These are phyloP conservation scores for Claviceps digitariae DNA, from an alignment of 2,329 filamentous ascomycete genomes.

Conservation along the genomic window DNA sequence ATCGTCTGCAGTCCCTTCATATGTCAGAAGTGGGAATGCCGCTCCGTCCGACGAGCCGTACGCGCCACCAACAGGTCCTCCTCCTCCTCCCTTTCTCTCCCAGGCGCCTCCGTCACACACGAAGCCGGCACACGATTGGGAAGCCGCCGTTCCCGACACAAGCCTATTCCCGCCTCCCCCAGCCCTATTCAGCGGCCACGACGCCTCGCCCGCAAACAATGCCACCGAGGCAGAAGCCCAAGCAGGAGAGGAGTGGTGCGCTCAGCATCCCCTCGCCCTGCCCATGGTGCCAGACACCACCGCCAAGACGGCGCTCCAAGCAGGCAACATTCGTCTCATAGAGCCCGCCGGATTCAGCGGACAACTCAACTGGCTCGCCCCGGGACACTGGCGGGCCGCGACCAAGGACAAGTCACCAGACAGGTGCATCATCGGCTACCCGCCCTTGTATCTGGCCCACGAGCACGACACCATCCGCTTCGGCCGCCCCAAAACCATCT, in stretches of 20 bases:
- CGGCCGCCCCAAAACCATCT: slow-evolving; percentile 38
- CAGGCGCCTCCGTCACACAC: slow-evolving; percentile 21
- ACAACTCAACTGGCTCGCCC: slow-evolving; percentile 27
- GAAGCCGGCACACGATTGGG: slow-evolving; percentile 52
- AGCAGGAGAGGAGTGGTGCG: slow-evolving; percentile 53
- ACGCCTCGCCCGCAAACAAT: slow-evolving; percentile 55
- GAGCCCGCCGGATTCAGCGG: slow-evolving; percentile 35
- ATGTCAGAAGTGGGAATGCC: slow-evolving; percentile 4
- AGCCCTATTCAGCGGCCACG: slow-evolving; percentile 47
- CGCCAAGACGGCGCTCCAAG: slow-evolving; percentile 32
- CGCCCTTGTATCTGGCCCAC: slow-evolving; percentile 52
- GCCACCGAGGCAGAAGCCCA: slow-evolving; percentile 50
- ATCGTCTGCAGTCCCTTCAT: slow-evolving; percentile 10
- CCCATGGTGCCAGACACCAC: slow-evolving; percentile 36
- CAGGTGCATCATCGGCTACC: slow-evolving; percentile 49
- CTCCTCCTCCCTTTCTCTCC: slow-evolving; percentile 13
- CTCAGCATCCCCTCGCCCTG: slow-evolving; percentile 40
- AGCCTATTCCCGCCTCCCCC: slow-evolving; percentile 61
- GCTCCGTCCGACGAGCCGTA: slow-evolving; percentile 12
- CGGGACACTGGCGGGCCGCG: slow-evolving; percentile 38
- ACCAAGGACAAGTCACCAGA: slow-evolving; percentile 37
- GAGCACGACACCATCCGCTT: slow-evolving; percentile 42
- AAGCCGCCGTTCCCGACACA: slow-evolving; percentile 56
- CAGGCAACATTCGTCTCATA: slow-evolving; percentile 40
- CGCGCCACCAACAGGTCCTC: slow-evolving; percentile 18